Percentiles rank a stretch among this genome's conserved stretches.
These are phyloP conservation scores for Sphaerulina populicola DNA, from an alignment of 2,329 filamentous ascomycete genomes.

Conservation along the genomic window DNA sequence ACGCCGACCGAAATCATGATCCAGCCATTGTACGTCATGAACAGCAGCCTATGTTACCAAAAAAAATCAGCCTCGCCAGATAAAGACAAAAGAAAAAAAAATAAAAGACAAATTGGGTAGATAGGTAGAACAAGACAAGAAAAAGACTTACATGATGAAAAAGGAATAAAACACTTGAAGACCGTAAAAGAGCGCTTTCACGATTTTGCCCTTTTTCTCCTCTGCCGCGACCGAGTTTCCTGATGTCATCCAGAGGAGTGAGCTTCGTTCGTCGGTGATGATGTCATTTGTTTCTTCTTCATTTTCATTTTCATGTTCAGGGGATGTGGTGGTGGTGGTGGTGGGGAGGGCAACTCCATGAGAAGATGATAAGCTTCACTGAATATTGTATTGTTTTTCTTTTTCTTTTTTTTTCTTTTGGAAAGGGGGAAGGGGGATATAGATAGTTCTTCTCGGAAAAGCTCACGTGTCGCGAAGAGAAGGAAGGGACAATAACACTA, in stretches of 20 bases:
- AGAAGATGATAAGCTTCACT: neutral
- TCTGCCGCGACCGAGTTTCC: conserved; percentile 32
- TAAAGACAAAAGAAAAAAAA: no score
- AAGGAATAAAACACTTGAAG: conserved; percentile 97
- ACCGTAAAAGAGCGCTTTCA: conserved; percentile 78
- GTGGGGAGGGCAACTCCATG: neutral
- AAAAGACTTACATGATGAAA: conserved; percentile 84
- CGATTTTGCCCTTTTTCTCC: conserved; percentile 62
- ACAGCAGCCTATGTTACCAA: conserved; percentile 64
- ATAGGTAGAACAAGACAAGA: no score
- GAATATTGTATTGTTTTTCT: neutral
- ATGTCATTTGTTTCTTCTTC: neutral
- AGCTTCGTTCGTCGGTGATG: conserved; percentile 47
- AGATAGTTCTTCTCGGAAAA: neutral
- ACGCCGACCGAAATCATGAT: conserved; percentile 87
- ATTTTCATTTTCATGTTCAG: neutral
- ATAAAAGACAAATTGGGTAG: no score
- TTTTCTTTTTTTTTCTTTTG: neutral
- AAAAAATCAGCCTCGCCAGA: neutral
- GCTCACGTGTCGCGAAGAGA: neutral
- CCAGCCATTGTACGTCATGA: conserved; percentile 99
- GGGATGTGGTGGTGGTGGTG: no score
- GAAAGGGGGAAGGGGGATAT: neutral
- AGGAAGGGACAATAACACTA: neutral
- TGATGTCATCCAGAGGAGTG: conserved; percentile 50